Evolutionary conservation across 2,329 filamentous ascomycete species (phyloP), one percentile per base, ranked within the genome.

Genomic region (Alternaria ventricosa): DNA sequence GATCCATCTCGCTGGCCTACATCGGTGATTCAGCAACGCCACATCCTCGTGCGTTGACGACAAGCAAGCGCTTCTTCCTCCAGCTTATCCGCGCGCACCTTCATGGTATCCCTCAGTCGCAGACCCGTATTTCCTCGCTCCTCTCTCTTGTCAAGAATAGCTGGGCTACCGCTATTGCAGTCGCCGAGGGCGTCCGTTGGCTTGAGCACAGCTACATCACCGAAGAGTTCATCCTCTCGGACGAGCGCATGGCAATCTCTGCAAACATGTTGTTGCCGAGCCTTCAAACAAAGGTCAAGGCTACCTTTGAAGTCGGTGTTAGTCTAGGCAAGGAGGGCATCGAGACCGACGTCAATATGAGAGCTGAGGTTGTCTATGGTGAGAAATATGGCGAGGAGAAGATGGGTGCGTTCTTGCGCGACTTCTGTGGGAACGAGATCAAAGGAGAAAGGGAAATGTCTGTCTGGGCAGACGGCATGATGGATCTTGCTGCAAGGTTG

Each of bases 371-470:
- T 1, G 83, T 93, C 3, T 96, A 96, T 75, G 92, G 92, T 0
- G 92, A 95, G 80, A 85, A 87, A 63, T 94, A 94, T 77, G 92
- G 93, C 67, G 88, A 89, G 67, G 87, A 84, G 54, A 94, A 92
- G 79, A 90, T 96, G 83, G 83, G 82, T n/a, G 90, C 93, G 59
- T 94, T 92, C 69, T 75, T 96, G 66, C 78, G 82, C 12, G 85
- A 85, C 36, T 84, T 86, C 76, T 81, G 90, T 20, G 80, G 77
- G 0, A 67, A 44, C 3, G 51, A 68, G 18, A 67, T 80, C 2
- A 76, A 68, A 25, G 64, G 65, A 6, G 65, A 64, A 47, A 67
- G 68, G 13, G 75, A 75, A 13, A 77, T 80, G 67, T 71, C 72
- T 15, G 76, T 80, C 4, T 85, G 83, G 82, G 82, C 79, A 5